Percentiles rank a stretch among this genome's conserved stretches.
Evolutionary conservation across 1,284 basidiomycete species (phyloP).

Genomic region (Moesziomyces antarcticus): DNA sequence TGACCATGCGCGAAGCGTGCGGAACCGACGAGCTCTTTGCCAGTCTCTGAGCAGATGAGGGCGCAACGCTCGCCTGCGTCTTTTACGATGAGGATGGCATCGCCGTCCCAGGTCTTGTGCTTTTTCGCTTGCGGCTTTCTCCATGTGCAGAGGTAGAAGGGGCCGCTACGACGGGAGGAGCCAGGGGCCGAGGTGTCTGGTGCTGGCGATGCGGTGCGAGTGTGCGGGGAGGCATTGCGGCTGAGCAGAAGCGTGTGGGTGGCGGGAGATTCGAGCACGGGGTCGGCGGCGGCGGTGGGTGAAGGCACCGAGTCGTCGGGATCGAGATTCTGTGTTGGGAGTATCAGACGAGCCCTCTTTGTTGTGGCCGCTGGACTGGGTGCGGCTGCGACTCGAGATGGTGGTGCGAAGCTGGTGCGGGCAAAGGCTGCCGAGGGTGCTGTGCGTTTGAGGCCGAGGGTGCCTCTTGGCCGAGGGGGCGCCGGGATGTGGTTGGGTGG

Average conservation of each 20-base stretch:
- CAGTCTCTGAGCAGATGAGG: conserved; percentile 53
- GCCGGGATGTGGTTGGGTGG: conserved; percentile 3
- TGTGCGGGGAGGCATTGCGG: conserved; percentile 20
- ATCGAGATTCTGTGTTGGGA: conserved; percentile 29
- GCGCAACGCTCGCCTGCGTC: conserved; percentile 41
- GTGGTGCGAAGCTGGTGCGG: conserved; percentile 3
- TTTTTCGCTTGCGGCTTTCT: conserved; percentile 81
- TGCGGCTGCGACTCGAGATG: conserved; percentile 5
- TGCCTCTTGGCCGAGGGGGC: conserved; percentile 27
- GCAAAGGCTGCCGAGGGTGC: conserved; percentile 9
- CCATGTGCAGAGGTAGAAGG: conserved; percentile 63
- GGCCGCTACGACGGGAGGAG: conserved; percentile 32
- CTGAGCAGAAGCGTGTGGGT: conserved; percentile 29
- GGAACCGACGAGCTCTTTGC: conserved; percentile 45
- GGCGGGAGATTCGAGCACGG: conserved; percentile 18
- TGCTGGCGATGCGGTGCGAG: not conserved
- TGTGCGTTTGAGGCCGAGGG: conserved; percentile 30
- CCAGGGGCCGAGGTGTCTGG: conserved; percentile 9
- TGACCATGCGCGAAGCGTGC: conserved; percentile 35
- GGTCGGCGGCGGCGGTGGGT: not conserved
- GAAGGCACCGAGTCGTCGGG: not conserved
- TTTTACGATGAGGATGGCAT: conserved; percentile 64
- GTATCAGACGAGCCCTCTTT: conserved; percentile 36
- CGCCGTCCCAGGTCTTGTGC: conserved; percentile 86
- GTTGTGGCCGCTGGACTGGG: conserved; percentile 7